phyloP scores from a whole-genome alignment of 2,329 filamentous ascomycete genomes.

The Sarocladiaceae sp. region DNA sequence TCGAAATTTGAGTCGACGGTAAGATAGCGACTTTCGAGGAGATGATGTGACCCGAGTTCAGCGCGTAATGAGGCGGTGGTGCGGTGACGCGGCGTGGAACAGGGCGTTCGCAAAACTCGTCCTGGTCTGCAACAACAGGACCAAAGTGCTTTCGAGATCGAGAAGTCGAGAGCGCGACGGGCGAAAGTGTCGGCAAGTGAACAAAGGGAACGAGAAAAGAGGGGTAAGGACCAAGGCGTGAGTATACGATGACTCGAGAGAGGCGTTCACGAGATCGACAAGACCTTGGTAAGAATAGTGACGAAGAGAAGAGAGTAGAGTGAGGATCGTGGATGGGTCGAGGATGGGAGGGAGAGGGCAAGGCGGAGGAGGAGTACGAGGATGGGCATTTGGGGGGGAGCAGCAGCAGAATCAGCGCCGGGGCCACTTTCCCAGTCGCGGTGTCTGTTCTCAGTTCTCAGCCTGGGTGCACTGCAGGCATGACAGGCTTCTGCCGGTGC shows the following conservation, averaged over 20 bases:
- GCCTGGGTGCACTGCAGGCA: not conserved
- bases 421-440: slow-evolving; percentile 20
- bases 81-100: slow-evolving; percentile 18
- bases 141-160: slow-evolving; percentile 14
- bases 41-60: slow-evolving; percentile 10
- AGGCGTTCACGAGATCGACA: not conserved
- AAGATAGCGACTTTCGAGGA: slow-evolving; percentile 13
- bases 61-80: slow-evolving; percentile 18
- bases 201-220: slow-evolving; percentile 15
- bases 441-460: not conserved
- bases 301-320: slow-evolving; percentile 13
- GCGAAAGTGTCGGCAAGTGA: slow-evolving; percentile 13
- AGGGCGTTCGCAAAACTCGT: slow-evolving; percentile 24
- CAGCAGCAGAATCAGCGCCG: slow-evolving; percentile 26
- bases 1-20: slow-evolving; percentile 10
- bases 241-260: not conserved
- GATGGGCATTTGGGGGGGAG: slow-evolving; percentile 16
- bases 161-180: slow-evolving; percentile 18
- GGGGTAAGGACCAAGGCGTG: not conserved
- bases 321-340: slow-evolving; percentile 26
- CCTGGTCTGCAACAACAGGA: slow-evolving; percentile 22
- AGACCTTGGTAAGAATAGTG: slow-evolving; percentile 9
- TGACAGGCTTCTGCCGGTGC: not conserved
- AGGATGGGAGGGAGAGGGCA: slow-evolving; percentile 24
- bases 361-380: slow-evolving; percentile 23